These are phyloP conservation scores for Aspergillus amoenus DNA, from an alignment of 2,329 filamentous ascomycete species.

Conservation along the genomic window DNA sequence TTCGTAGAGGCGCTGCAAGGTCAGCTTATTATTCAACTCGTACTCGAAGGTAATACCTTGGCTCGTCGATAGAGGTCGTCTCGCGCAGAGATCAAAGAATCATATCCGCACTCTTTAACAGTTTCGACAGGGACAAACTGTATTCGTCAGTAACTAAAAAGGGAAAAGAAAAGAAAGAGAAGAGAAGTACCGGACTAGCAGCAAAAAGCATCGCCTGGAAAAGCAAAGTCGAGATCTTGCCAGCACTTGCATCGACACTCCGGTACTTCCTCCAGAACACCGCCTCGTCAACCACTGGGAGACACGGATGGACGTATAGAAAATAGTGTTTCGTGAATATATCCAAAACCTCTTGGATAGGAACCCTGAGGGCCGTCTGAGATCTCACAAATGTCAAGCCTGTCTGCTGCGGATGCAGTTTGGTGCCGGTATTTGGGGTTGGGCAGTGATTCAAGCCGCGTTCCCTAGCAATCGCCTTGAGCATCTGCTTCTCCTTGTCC, in stretches of 20 bases:
- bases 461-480: background rate
- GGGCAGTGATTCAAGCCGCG: background rate
- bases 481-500: conserved; percentile 10
- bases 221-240: conserved; percentile 12
- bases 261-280: conserved; percentile 14
- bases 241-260: conserved; percentile 4
- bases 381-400: conserved; percentile 6
- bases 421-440: background rate
- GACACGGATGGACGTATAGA: conserved; percentile 16
- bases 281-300: conserved; percentile 15
- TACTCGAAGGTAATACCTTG: conserved; percentile 7
- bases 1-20: conserved; percentile 4
- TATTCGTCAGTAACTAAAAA: background rate
- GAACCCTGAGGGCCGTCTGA: conserved; percentile 8
- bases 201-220: conserved; percentile 18
- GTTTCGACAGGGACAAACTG: conserved; percentile 13
- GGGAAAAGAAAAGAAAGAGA: no score
- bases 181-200: conserved; percentile 2
- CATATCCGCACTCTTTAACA: conserved; percentile 15
- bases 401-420: background rate
- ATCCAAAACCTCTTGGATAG: conserved; percentile 10
- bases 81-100: conserved; percentile 10
- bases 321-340: conserved; percentile 16
- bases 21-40: background rate
- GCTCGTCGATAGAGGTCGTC: conserved; percentile 15